A percentile compares a stretch with the other conserved stretches of the same genome.
Conservation (phyloP, 495 filamentous ascomycete species). For the Aspergillus avenaceus region DNA sequence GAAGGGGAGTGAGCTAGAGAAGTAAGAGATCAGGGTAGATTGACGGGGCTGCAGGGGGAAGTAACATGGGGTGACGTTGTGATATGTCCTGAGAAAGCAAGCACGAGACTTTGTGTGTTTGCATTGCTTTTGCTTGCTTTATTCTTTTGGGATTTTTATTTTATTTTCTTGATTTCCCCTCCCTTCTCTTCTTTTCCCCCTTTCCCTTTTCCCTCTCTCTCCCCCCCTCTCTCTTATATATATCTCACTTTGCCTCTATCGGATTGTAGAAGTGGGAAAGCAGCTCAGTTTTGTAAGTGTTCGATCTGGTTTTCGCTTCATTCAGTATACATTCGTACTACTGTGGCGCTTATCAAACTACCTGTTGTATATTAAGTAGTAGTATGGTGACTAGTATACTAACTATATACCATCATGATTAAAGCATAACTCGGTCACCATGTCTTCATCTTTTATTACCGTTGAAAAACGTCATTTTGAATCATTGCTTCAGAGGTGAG, state of each 20-base stretch:
- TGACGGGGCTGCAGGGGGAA: constrained; percentile 10
- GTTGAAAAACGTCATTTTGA: constrained; percentile 51
- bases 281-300: neutral
- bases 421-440: neutral
- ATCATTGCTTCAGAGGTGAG: constrained; percentile 46
- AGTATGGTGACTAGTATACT: no score
- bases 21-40: neutral
- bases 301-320: no score
- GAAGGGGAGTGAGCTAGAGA: neutral
- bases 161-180: neutral
- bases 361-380: no score
- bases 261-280: no score
- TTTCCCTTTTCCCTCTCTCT: neutral
- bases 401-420: neutral
- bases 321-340: no score
- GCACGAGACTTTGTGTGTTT: neutral
- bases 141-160: no score
- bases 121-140: neutral
- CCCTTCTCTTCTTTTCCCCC: neutral
- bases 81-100: constrained; percentile 3
- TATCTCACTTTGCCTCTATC: neutral
- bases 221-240: neutral
- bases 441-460: constrained; percentile 36
- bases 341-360: no score
- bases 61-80: constrained; percentile 15